Conservation (phyloP, 805 yeast genomes). For the Ogataea salicorniae region DNA sequence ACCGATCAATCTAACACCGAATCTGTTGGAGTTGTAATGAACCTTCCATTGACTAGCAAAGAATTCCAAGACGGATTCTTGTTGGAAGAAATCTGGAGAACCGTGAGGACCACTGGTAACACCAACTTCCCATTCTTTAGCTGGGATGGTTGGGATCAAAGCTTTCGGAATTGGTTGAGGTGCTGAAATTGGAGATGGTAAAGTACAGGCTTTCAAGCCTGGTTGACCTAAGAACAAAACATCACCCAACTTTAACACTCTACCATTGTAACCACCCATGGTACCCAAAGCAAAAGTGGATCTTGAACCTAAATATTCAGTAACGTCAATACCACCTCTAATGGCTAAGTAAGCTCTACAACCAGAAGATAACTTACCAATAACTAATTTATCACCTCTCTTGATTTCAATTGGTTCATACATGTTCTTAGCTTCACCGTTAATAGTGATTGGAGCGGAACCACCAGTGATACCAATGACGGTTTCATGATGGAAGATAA, state of each 20-base stretch:
- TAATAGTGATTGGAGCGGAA: conserved; percentile 56
- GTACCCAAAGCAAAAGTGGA: conserved; percentile 93
- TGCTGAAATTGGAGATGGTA: conserved; percentile 66
- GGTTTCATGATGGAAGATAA: conserved; percentile 77
- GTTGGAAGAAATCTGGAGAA: conserved; percentile 86
- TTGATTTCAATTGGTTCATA: conserved; percentile 69
- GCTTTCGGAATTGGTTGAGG: conserved; percentile 55
- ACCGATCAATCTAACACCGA: conserved; percentile 90
- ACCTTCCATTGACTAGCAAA: conserved; percentile 83
- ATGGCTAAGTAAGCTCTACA: conserved; percentile 88
- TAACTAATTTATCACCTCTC: conserved; percentile 70
- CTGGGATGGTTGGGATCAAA: conserved; percentile 49
- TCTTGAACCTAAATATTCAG: conserved; percentile 92
- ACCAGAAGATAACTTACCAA: conserved; percentile 79
- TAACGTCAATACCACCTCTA: conserved; percentile 90
- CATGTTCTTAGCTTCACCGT: conserved; percentile 51
- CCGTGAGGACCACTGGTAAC: conserved; percentile 98
- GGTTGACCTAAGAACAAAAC: conserved; percentile 84
- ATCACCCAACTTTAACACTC: conserved; percentile 88
- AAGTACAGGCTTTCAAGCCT: conserved; percentile 54
- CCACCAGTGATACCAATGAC: conserved; percentile 89
- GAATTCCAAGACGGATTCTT: conserved; percentile 70
- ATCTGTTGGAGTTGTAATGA: conserved; percentile 94
- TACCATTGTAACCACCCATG: conserved; percentile 92
- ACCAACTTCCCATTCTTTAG: conserved; percentile 74